These are phyloP conservation scores for Hondaea fermentalgiana DNA, from an alignment of 108 stramenopile species.

Conservation along the genomic window DNA sequence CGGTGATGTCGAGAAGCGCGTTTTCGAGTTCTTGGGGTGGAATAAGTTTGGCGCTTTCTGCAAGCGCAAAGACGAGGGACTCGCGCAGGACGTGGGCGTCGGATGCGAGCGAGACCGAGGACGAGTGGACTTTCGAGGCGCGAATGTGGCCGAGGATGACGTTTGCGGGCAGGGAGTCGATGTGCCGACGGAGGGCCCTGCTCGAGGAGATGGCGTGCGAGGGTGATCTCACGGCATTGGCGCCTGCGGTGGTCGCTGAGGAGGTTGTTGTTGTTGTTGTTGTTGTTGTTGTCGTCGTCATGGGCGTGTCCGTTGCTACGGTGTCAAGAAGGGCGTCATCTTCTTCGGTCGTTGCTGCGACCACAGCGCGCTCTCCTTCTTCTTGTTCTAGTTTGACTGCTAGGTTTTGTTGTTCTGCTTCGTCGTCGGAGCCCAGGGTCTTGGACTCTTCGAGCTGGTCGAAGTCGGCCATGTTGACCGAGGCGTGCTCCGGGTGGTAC, in stretches of 20 bases:
- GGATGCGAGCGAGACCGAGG: not conserved
- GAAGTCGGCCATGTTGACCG: too few relatives aligned
- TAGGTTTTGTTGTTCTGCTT: too few relatives aligned
- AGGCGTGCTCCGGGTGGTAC: too few relatives aligned
- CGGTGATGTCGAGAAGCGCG: not conserved
- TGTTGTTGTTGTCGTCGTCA: not conserved
- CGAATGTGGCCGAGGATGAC: not conserved
- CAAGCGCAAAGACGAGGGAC: conserved; percentile 1
- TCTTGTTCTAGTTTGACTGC: too few relatives aligned
- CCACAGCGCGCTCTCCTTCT: too few relatives aligned
- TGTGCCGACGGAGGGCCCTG: not conserved
- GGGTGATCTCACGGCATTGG: not conserved
- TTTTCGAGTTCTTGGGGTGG: not conserved
- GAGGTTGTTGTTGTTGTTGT: not conserved
- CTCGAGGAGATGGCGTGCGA: not conserved
- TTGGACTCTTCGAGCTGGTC: too few relatives aligned
- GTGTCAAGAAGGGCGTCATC: too few relatives aligned
- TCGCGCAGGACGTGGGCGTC: not conserved
- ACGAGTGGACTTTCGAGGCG: not conserved
- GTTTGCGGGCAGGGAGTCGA: not conserved
- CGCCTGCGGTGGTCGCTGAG: not conserved
- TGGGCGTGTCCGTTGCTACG: too few relatives aligned
- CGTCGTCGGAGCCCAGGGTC: too few relatives aligned
- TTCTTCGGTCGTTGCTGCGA: too few relatives aligned
- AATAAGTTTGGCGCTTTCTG: not conserved